phyloP scores from a whole-genome alignment of 371 early-diverging fungal species.

The Phascolomyces articulosus region DNA sequence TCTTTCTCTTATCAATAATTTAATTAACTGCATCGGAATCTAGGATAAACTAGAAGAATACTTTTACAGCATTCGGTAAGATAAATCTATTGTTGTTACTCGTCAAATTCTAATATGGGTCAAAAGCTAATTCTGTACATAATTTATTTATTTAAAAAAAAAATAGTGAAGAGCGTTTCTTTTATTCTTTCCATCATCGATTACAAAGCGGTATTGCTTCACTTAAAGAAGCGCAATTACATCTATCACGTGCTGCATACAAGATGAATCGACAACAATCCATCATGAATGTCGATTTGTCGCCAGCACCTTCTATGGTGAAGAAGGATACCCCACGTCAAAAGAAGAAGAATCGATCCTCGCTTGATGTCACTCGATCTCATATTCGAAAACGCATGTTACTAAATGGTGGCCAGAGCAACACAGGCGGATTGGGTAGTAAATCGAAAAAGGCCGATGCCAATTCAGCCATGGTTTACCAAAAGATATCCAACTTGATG shows the following conservation, averaged over 20 bases:
- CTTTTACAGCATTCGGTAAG: constrained; percentile 45
- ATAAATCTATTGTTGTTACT: not conserved
- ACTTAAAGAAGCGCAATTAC: constrained; percentile 44
- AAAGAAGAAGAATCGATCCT: constrained; percentile 4
- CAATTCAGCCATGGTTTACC: constrained; percentile 19
- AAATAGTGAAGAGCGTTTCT: constrained; percentile 57
- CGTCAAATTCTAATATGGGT: not conserved
- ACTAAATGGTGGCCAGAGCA: not conserved
- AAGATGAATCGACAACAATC: constrained; percentile 41
- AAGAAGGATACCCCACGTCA: not conserved
- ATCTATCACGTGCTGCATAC: constrained; percentile 28
- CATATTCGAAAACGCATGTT: constrained; percentile 9
- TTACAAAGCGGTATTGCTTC: constrained; percentile 41
- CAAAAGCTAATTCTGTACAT: too few relatives aligned
- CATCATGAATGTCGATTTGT: constrained; percentile 14
- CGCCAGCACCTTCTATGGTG: not conserved
- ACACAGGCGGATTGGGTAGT: not conserved
- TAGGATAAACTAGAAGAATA: constrained; percentile 42
- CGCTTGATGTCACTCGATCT: constrained; percentile 9
- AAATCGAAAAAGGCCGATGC: constrained; percentile 5
- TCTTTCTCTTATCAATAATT: too few relatives aligned
- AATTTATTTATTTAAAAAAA: too few relatives aligned
- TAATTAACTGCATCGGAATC: too few relatives aligned
- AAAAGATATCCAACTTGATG: constrained; percentile 32
- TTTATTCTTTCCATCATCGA: constrained; percentile 56